These are phyloP conservation scores for Diaporthe humulicola DNA, from an alignment of 2,329 filamentous ascomycete genomes.

Conservation along the genomic window DNA sequence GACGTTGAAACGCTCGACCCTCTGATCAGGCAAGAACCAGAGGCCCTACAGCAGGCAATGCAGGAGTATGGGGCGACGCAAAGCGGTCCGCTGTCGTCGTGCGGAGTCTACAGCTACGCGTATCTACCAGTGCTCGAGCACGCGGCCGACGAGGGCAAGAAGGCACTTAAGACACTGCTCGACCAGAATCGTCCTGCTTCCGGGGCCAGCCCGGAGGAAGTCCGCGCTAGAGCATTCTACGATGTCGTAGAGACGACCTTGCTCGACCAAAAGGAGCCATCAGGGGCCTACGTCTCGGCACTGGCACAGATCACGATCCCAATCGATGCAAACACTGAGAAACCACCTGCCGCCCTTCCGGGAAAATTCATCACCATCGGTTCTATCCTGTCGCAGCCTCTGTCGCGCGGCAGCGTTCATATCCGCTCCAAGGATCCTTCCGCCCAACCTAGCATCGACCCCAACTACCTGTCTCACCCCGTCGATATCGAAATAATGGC, in stretches of 20 bases:
- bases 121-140: slow-evolving; percentile 24
- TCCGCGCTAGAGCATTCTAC: background rate
- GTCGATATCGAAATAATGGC: slow-evolving; percentile 59
- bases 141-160: background rate
- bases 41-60: slow-evolving; percentile 39
- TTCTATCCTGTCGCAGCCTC: slow-evolving; percentile 69
- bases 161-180: slow-evolving; percentile 9
- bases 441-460: slow-evolving; percentile 63
- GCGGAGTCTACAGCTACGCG: slow-evolving; percentile 26
- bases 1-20: slow-evolving; percentile 10
- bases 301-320: slow-evolving; percentile 45
- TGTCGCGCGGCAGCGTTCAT: slow-evolving; percentile 69
- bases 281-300: slow-evolving; percentile 37
- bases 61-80: slow-evolving; percentile 47
- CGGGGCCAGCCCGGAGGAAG: background rate
- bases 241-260: slow-evolving; percentile 8
- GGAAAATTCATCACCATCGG: slow-evolving; percentile 65
- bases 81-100: slow-evolving; percentile 46
- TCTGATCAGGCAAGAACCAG: slow-evolving; percentile 33
- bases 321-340: slow-evolving; percentile 41
- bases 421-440: slow-evolving; percentile 57
- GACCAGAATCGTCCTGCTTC: background rate
- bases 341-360: slow-evolving; percentile 45
- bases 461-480: slow-evolving; percentile 65
- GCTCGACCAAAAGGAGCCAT: slow-evolving; percentile 17